Evolutionary conservation across 2,329 filamentous ascomycete genomes (phyloP), one percentile per base, ranked within the genome.

Genomic region (Aspergillus brunneoviolaceus): DNA sequence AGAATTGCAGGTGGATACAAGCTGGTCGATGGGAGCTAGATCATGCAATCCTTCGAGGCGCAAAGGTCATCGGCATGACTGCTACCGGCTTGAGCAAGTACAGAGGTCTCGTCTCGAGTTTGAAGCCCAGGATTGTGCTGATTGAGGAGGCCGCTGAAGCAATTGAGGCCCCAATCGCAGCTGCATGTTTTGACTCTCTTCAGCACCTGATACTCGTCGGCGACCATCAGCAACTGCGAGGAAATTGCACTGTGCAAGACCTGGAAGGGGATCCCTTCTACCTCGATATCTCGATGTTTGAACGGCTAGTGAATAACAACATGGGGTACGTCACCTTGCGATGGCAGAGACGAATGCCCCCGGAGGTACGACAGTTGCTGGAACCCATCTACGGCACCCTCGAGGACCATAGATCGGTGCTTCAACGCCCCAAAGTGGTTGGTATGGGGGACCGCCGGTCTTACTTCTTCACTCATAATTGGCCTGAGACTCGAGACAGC

Each of bases 61-160:
- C 84, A 5, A 84, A 81, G 58, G 71, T 89, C 27, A 81, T 89
- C 55, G 87, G 87, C 9, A 82, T 88, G 80, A 96, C 92, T 0
- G 92, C 89, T 0, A 96, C 92, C 0, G 91, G 91, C 1, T 72
- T 96, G 9, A 88, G 87, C 74, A 96, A 96, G 67, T 94, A 95
- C 62, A 86, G 91, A 3, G 85, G 83, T 1, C 79, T 94, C 2
- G 79, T 96, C 23, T 81, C 87, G 0, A 84, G 85, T 2, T 71
- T 94, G 4, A 80, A 84, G 29, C 90, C 91, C 0, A 85, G 81
- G 25, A 80, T 91, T 3, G 81, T 94, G 14, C 76, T 96, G 42
- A 87, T 96, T 52, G 89, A 95, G 78, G 89, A 95, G 76, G 89
- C 90, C 0, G 91, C 90, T 0, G 90, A 96, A 70, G 89, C 88